Percentiles rank a stretch among this genome's conserved stretches.
Conservation (phyloP, 2,329 filamentous ascomycete genomes). For the Stagonosporopsis cucurbitacearum region DNA sequence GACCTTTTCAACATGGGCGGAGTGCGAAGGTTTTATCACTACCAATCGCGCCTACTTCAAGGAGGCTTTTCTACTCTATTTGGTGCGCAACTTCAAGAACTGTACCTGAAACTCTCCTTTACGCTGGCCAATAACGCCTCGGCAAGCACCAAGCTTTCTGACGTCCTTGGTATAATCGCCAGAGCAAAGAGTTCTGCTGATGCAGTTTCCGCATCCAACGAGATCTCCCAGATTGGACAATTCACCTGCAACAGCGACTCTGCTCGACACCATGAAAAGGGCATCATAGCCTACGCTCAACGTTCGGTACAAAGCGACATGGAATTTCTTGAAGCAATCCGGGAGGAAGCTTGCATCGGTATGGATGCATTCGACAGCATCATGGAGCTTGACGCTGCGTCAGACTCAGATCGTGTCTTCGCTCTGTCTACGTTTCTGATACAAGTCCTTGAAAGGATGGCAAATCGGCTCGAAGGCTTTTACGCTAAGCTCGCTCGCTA, state of each 20-base stretch:
- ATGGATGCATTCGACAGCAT: constrained; percentile 61
- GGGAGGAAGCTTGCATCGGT: constrained; percentile 60
- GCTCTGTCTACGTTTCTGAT: constrained; percentile 55
- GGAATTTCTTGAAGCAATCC: constrained; percentile 60
- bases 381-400: constrained; percentile 50
- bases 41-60: constrained; percentile 32
- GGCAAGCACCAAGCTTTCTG: constrained; percentile 48
- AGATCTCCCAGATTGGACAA: constrained; percentile 59
- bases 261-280: constrained; percentile 59
- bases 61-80: constrained; percentile 33
- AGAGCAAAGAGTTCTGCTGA: constrained; percentile 56
- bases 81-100: constrained; percentile 33
- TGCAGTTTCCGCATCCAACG: constrained; percentile 55
- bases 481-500: constrained; percentile 59
- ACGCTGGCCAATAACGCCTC: constrained; percentile 38
- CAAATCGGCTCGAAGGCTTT: constrained; percentile 59
- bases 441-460: constrained; percentile 61
- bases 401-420: constrained; percentile 51
- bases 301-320: constrained; percentile 60
- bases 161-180: constrained; percentile 54
- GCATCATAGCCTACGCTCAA: constrained; percentile 59
- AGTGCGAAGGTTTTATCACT: constrained; percentile 36
- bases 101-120: constrained; percentile 37
- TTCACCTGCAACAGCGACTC: constrained; percentile 57
- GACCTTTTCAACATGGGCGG: constrained; percentile 38